phyloP scores from a whole-genome alignment of 2,329 filamentous ascomycete genomes.

The Neobulgaria alba region DNA sequence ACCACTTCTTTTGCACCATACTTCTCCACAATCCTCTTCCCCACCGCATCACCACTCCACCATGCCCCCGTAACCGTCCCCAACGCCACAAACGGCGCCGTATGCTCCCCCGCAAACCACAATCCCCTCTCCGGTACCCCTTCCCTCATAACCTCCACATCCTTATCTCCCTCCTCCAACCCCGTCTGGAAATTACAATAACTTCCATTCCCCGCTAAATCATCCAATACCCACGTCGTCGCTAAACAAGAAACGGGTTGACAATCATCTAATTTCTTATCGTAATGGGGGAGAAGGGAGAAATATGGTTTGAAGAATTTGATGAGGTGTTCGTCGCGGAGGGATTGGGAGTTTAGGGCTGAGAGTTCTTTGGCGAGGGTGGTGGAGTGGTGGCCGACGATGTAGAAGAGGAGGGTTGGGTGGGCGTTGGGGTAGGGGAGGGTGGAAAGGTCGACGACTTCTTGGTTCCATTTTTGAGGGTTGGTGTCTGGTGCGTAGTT shows the following conservation, averaged over 20 bases:
- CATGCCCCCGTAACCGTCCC: slow-evolving; percentile 88
- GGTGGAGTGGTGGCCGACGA: slow-evolving; percentile 36
- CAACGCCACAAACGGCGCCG: slow-evolving; percentile 78
- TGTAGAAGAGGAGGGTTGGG: slow-evolving; percentile 62
- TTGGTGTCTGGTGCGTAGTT: slow-evolving; percentile 43
- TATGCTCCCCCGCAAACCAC: slow-evolving; percentile 71
- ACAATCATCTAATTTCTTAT: slow-evolving; percentile 36
- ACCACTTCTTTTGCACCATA: slow-evolving; percentile 34
- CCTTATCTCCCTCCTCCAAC: slow-evolving; percentile 45
- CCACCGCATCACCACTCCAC: slow-evolving; percentile 79
- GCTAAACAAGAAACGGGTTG: slow-evolving; percentile 45
- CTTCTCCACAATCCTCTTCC: slow-evolving; percentile 48
- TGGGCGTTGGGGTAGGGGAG: slow-evolving; percentile 41
- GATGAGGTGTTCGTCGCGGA: slow-evolving; percentile 25
- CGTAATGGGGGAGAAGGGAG: slow-evolving; percentile 52
- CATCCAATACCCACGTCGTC: slow-evolving; percentile 58
- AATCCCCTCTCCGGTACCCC: slow-evolving; percentile 32
- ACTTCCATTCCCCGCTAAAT: slow-evolving; percentile 56
- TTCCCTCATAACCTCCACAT: slow-evolving; percentile 44
- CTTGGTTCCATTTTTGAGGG: slow-evolving; percentile 47
- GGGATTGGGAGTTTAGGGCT: slow-evolving; percentile 8
- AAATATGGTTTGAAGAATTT: slow-evolving; percentile 56
- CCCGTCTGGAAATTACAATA: slow-evolving; percentile 63
- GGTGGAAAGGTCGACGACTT: slow-evolving; percentile 52
- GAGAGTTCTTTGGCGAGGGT: slow-evolving; percentile 25